These are phyloP conservation scores for Arthromyces matolae DNA, from an alignment of 768 basidiomycete species.

Conservation along the genomic window DNA sequence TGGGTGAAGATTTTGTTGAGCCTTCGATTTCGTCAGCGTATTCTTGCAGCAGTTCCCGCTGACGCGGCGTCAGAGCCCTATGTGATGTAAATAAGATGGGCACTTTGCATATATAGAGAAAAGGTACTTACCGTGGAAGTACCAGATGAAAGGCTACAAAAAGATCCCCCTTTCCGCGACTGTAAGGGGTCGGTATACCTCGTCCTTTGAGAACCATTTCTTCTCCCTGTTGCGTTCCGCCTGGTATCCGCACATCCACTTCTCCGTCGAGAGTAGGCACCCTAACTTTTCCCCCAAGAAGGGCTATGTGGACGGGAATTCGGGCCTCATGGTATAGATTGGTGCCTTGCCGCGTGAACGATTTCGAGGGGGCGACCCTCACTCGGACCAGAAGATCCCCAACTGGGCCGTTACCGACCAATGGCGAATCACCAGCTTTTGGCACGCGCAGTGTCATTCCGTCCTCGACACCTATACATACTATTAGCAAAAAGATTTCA, in stretches of 20 bases:
- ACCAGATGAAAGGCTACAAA: slow-evolving; percentile 86
- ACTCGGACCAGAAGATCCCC: slow-evolving; percentile 90
- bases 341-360: slow-evolving; percentile 86
- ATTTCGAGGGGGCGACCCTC: slow-evolving; percentile 75
- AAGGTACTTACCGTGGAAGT: slow-evolving; percentile 74
- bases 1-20: slow-evolving; percentile 25
- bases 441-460: slow-evolving; percentile 88
- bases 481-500: slow-evolving; percentile 5
- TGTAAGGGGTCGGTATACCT: slow-evolving; percentile 66
- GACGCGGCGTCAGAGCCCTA: slow-evolving; percentile 79
- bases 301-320: slow-evolving; percentile 86
- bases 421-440: slow-evolving; percentile 78
- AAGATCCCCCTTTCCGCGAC: slow-evolving; percentile 71
- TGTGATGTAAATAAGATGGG: not conserved
- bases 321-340: slow-evolving; percentile 88
- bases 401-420: slow-evolving; percentile 68
- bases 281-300: slow-evolving; percentile 89
- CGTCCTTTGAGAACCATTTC: slow-evolving; percentile 92
- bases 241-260: slow-evolving; percentile 88
- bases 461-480: slow-evolving; percentile 82
- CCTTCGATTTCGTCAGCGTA: slow-evolving; percentile 95
- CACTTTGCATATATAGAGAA: slow-evolving; percentile 6
- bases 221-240: slow-evolving; percentile 94
- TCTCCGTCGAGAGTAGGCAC: slow-evolving; percentile 95
- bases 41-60: slow-evolving; percentile 82